Conservation (phyloP, 805 yeast species). For the Candida endomychidarum region DNA sequence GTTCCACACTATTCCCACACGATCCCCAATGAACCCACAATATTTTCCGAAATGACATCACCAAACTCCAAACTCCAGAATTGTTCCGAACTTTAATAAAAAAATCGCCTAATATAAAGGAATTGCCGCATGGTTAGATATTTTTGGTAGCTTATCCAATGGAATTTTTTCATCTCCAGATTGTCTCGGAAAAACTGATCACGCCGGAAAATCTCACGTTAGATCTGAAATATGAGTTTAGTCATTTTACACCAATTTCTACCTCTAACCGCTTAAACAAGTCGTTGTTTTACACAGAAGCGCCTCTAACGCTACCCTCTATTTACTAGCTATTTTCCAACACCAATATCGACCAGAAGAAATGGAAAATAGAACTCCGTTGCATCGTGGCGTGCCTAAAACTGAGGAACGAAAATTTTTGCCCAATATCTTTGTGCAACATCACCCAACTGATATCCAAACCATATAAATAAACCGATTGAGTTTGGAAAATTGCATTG, state of each 20-base stretch:
- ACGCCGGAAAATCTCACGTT: background rate
- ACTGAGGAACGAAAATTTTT: background rate
- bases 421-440: slow-evolving; percentile 2
- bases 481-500: background rate
- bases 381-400: background rate
- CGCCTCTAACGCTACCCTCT: too few relatives aligned
- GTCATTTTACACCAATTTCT: too few relatives aligned
- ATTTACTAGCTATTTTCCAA: too few relatives aligned
- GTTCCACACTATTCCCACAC: background rate
- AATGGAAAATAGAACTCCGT: background rate
- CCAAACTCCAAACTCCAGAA: background rate
- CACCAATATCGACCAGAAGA: background rate
- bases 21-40: background rate
- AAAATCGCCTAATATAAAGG: background rate
- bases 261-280: too few relatives aligned
- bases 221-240: background rate
- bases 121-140: background rate
- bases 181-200: slow-evolving; percentile 2
- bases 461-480: slow-evolving; percentile 6
- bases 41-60: background rate
- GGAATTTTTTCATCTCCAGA: slow-evolving; percentile 4
- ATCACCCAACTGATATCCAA: slow-evolving; percentile 5
- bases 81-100: background rate
- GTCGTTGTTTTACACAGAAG: too few relatives aligned
- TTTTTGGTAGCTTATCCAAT: background rate